phyloP scores from a whole-genome alignment of 2,329 filamentous ascomycete species.

The Aspergillus tubingensis region DNA sequence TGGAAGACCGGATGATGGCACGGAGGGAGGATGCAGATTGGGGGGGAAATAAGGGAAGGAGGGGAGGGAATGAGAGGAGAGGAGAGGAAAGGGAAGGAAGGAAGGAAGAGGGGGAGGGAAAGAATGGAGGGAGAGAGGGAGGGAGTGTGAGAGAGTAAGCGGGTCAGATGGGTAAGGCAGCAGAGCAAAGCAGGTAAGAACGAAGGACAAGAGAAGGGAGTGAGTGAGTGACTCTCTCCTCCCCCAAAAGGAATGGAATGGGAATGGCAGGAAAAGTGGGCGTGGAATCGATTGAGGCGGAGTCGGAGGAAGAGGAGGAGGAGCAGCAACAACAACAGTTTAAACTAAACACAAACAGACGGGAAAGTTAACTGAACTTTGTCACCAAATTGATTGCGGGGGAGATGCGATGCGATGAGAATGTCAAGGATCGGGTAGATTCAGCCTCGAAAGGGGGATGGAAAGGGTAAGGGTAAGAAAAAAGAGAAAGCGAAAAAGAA shows the following conservation, averaged over 20 bases:
- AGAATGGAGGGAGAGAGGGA: neutral
- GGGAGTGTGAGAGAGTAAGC: conserved; percentile 12
- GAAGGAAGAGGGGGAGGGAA: neutral
- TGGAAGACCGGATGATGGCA: conserved; percentile 28
- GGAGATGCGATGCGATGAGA: no score
- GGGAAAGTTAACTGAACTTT: no score
- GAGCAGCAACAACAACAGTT: no score
- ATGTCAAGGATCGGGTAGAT: no score
- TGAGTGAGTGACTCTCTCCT: neutral
- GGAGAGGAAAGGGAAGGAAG: conserved; percentile 17
- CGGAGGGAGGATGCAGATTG: conserved; percentile 7
- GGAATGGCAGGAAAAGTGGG: neutral
- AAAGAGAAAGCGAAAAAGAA: no score
- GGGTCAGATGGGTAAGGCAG: conserved; percentile 10
- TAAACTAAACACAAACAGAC: no score
- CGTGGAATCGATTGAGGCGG: neutral
- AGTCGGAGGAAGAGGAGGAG: no score
- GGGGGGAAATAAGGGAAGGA: conserved; percentile 12
- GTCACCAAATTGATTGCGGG: no score
- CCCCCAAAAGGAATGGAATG: no score
- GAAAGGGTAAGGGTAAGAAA: no score
- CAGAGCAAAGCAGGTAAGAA: neutral
- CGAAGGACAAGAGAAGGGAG: neutral
- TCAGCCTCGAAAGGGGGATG: no score
- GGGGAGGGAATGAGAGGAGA: conserved; percentile 8